Evolutionary conservation across 352 stramenopile species (phyloP), one percentile per base, ranked within the genome.

Genomic region (Peronospora farinosa): DNA sequence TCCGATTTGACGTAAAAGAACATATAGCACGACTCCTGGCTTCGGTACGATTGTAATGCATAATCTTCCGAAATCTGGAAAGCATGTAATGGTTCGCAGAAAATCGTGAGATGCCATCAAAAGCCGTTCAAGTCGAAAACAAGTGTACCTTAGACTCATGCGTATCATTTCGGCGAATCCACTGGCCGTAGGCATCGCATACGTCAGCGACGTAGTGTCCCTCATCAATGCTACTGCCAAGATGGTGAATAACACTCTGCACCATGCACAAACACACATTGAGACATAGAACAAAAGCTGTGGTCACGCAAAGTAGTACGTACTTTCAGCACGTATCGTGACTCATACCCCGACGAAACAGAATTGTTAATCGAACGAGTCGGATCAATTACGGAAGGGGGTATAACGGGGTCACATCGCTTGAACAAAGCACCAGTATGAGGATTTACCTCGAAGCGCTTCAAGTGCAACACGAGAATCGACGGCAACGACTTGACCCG

Each of bases 21-120:
- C 77, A 95, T 88, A 51, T 95, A 95, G 51, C 81, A 92, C 12
- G 81, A 92, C 48, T 92, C 78, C 33, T 90, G 81, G 25, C 78
- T 88, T 25, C 78, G 74, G 11, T 70, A 88, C 38, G 81, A 73
- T 38, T 76, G 65, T 23, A 90, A 47, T 7, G 78, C 81, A 47
- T 84, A 89, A 12, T 89, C 78, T 69, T 89, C 73, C 8, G 69
- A 77, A 39, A 92, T 88, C 79, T 91, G 37, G 11, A 37, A 15
- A 7, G 16, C 12, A 37, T 37, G 12, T n/a, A 37, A 31, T 27
- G 2, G 16, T 3, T 5, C 7, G n/a, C 17, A 53, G 4, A 2
- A 60, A 13, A 33, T 19, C 9, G 36, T 28, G 12, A 32, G 10
- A 15, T 55, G 21, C 8, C 12, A 40, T 27, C 21, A 10, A 21